These are phyloP conservation scores for Brassica balearica DNA, from an alignment of 441 rosid species.

Conservation along the genomic window DNA sequence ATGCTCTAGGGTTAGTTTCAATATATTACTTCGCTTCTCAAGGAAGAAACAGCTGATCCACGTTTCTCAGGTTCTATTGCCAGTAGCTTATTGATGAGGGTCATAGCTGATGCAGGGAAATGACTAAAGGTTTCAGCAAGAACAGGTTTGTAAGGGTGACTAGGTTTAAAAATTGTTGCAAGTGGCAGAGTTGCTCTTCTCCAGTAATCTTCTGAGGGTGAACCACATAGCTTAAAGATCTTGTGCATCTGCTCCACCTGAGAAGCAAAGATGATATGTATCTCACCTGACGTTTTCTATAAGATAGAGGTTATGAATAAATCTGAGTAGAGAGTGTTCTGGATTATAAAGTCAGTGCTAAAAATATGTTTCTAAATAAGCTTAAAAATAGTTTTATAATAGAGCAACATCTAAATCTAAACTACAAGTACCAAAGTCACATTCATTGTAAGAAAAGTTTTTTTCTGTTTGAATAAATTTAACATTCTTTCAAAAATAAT, in stretches of 20 bases:
- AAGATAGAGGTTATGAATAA: neutral
- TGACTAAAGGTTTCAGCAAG: constrained; percentile 67
- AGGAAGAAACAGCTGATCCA: constrained; percentile 75
- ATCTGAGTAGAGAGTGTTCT: too few relatives aligned
- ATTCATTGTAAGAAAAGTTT: too few relatives aligned
- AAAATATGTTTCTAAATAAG: too few relatives aligned
- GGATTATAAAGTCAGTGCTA: too few relatives aligned
- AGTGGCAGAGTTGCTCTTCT: constrained; percentile 66
- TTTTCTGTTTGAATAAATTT: too few relatives aligned
- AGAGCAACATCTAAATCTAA: too few relatives aligned
- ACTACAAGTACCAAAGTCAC: too few relatives aligned
- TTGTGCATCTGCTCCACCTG: constrained; percentile 92
- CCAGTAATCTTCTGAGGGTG: constrained; percentile 87
- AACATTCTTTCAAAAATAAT: too few relatives aligned
- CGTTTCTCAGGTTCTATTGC: constrained; percentile 73
- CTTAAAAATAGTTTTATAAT: too few relatives aligned
- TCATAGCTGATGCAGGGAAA: constrained; percentile 63
- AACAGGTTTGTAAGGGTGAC: constrained; percentile 69
- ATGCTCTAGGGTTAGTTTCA: neutral
- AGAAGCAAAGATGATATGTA: neutral
- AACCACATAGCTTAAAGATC: constrained; percentile 88
- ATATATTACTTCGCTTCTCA: constrained; percentile 61
- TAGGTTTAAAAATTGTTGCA: constrained; percentile 69
- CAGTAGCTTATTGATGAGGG: constrained; percentile 62
- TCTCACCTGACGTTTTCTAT: neutral